Base-by-base conservation (phyloP, 164 flowering plant species). In the Chloranthus sessilifolius region DNA sequence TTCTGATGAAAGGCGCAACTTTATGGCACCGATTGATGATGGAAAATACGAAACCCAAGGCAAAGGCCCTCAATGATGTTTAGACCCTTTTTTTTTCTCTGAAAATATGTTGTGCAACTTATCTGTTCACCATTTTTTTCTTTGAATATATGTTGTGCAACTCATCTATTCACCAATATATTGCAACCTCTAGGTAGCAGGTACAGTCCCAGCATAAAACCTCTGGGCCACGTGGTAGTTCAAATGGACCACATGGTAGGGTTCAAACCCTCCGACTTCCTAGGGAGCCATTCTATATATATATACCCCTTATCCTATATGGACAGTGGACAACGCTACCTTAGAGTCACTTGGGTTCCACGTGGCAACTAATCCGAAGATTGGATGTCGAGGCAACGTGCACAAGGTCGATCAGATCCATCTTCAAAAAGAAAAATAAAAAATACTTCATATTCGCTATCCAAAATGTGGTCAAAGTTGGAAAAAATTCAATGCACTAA, bases 1-100 rank as follows among this genome's bases (percentile, higher is more conserved):
- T 39, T 72, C 95, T 29, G 92, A 83, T 43, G 88, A 81, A 60
- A 59, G 92, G 51, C 81, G 80, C 6, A 77, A 76, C 43, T 82
- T 89, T 52, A 58, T 65, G 0, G 61, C 75, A 2, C 45, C 74
- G 4, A 17, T 59, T 15, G 71, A 51, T 43, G 82, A 72, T 25
- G 74, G 65, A 8, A 42, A 17, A 25, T 12, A 53, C 19, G 63
- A 70, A 46, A 43, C 37, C 7, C 42, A 65, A 52, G 74, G 55
- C n/a, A 28, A 58, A 75, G 43, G 36, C 39, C 28, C 4, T 54
- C 45, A 7, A 64, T 24, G 42, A 50, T 34, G 57, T 20, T 9
- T 25, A 20, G n/a, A 24, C 20, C 1, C n/a, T 34, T n/a, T 19
- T 20, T 10, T 22, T 44, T 11, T 11, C 14, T 19, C 3, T 16